These are phyloP conservation scores for Coemansia sp. DNA, from an alignment of 192 early-diverging fungal genomes.

Conservation along the genomic window DNA sequence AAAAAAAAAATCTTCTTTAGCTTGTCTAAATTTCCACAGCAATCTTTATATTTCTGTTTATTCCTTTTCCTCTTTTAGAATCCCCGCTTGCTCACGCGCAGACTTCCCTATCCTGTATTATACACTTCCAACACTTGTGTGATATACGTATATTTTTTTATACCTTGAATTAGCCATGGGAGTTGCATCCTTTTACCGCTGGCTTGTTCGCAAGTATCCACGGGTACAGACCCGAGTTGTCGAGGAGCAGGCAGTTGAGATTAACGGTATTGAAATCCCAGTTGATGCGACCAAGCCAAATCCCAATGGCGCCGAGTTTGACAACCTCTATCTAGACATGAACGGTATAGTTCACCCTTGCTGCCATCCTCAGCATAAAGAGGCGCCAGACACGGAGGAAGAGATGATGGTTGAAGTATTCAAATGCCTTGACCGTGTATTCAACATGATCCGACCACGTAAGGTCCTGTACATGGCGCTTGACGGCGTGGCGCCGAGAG, in stretches of 20 bases:
- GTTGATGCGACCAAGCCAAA: slow-evolving; percentile 87
- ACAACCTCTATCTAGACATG: slow-evolving; percentile 99
- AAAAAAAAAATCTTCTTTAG: neutral
- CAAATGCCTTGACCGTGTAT: slow-evolving; percentile 93
- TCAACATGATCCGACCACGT: slow-evolving; percentile 89
- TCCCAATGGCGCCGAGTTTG: slow-evolving; percentile 89
- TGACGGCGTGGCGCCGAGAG: slow-evolving; percentile 97
- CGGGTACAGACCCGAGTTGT: slow-evolving; percentile 68
- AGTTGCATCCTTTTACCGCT: slow-evolving; percentile 79
- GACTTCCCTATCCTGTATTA: neutral
- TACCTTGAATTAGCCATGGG: slow-evolving; percentile 59
- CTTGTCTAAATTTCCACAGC: neutral
- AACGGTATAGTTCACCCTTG: slow-evolving; percentile 94
- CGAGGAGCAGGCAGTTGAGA: slow-evolving; percentile 64
- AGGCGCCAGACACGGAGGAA: slow-evolving; percentile 78
- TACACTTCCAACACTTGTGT: slow-evolving; percentile 7
- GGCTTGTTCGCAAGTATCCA: slow-evolving; percentile 77
- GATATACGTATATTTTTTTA: neutral
- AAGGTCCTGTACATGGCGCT: slow-evolving; percentile 98
- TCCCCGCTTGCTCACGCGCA: neutral
- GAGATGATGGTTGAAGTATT: slow-evolving; percentile 97
- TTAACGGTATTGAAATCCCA: slow-evolving; percentile 78
- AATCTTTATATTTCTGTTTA: slow-evolving; percentile 4
- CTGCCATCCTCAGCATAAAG: slow-evolving; percentile 67
- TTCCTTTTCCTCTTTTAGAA: slow-evolving; percentile 1